Evolutionary conservation across 2,329 filamentous ascomycete species (phyloP), one percentile per base, ranked within the genome.

Genomic region (Ceratocystis variospora): DNA sequence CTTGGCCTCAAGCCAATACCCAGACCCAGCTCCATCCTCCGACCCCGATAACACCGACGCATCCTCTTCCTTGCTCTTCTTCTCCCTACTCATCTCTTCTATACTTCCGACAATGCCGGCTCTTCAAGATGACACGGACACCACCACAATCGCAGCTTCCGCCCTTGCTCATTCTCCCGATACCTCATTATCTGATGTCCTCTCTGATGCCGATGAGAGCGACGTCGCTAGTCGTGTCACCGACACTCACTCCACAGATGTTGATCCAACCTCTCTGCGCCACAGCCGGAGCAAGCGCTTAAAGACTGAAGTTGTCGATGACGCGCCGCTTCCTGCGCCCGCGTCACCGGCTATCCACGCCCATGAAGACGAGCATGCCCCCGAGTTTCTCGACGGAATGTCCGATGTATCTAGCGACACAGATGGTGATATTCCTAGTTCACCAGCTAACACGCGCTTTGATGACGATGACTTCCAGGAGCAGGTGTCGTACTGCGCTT

Each of bases 321-420:
- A 76, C 28, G 76, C 78, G 8, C 79, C 79, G 10, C 78, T 79
- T 0, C 77, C 78, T 17, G 73, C 76, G 10, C 73, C 78, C 61
- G 74, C 19, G 17, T 66, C 67, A 7, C 63, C 67, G 15, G 50
- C 45, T 50, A 50, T 61, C 33, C 22, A 73, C 37, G 68, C 65
- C n/a, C 76, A 77, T 25, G 75, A 73, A 31, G 78, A 80, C 65
- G 75, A 75, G 62, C 80, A 82, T 57, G 73, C 77, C 7, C 75
- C 81, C 68, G 75, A 85, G 74, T 75, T 82, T 70, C 77, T 84
- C 55, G 81, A 83, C 68, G 80, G 78, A 71, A 77, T 83, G 77
- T 84, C 84, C 63, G 88, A 91, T 65, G 87, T 97, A 68, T 96
- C 91, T 6, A 90, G 89, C 64, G 94, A 99, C 76, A 95, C 89